Conservation (phyloP, 495 filamentous ascomycete genomes). For the Ramalina intermedia region DNA sequence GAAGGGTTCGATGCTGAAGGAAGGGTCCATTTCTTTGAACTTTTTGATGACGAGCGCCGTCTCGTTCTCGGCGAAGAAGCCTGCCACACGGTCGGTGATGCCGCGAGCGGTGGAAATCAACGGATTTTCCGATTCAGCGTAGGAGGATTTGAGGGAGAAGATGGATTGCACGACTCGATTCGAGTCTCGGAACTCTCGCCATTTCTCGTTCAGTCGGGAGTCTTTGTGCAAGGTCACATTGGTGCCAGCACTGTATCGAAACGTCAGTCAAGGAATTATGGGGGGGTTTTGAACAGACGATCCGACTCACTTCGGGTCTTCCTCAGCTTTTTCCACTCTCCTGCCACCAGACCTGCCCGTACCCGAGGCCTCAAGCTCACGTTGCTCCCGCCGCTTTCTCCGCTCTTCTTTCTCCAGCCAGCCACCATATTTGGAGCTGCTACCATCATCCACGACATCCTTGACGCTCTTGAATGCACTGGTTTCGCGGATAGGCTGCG, state of each 20-base stretch:
- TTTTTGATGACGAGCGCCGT: conserved; percentile 94
- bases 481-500: conserved; percentile 80
- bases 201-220: conserved; percentile 87
- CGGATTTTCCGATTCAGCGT: conserved; percentile 94
- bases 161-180: conserved; percentile 79
- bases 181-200: conserved; percentile 80
- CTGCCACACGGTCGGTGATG: conserved; percentile 81
- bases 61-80: conserved; percentile 97
- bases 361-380: conserved; percentile 46
- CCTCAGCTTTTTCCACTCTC: conserved; percentile 44
- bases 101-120: conserved; percentile 83
- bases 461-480: conserved; percentile 77
- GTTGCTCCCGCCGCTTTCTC: conserved; percentile 53
- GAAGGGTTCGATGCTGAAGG: conserved; percentile 89
- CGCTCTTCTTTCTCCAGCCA: conserved; percentile 95
- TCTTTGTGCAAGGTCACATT: conserved; percentile 95
- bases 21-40: conserved; percentile 91
- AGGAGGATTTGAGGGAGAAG: conserved; percentile 67
- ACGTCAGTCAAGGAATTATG: conserved; percentile 15
- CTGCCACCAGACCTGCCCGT: conserved; percentile 27
- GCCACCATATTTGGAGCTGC: conserved; percentile 87
- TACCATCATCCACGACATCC: conserved; percentile 91
- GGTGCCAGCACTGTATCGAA: conserved; percentile 58
- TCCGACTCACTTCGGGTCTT: conserved; percentile 77
- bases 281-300: conserved; percentile 7